Evolutionary conservation across 2,329 filamentous ascomycete genomes (phyloP).

Genomic region (Clonostachys rhizophaga): DNA sequence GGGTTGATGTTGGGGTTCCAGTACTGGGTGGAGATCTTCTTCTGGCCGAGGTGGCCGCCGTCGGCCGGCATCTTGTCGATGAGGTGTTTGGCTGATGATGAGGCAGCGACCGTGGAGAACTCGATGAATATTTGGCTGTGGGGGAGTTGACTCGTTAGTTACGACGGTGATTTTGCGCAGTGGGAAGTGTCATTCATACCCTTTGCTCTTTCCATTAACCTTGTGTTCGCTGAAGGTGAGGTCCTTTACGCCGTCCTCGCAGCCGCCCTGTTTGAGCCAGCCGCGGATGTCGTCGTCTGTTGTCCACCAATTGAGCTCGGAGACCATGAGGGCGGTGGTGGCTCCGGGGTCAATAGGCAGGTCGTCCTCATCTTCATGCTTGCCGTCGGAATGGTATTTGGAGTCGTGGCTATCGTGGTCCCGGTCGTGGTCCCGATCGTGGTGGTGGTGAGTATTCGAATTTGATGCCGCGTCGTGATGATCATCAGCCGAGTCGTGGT

Average conservation of each 20-base stretch:
- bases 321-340: slow-evolving; percentile 73
- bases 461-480: slow-evolving; percentile 13
- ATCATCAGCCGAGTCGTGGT: slow-evolving; percentile 34
- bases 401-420: slow-evolving; percentile 21
- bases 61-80: slow-evolving; percentile 62
- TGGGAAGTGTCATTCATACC: slow-evolving; percentile 50
- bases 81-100: slow-evolving; percentile 77
- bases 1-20: slow-evolving; percentile 76
- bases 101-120: slow-evolving; percentile 76
- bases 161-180: slow-evolving; percentile 5
- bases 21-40: slow-evolving; percentile 71
- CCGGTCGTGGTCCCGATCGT: slow-evolving; percentile 33
- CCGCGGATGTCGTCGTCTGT: slow-evolving; percentile 92
- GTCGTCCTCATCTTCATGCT: background rate
- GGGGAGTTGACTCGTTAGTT: background rate
- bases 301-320: slow-evolving; percentile 94
- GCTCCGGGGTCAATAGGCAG: slow-evolving; percentile 52
- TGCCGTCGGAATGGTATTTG: slow-evolving; percentile 57
- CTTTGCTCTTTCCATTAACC: slow-evolving; percentile 97
- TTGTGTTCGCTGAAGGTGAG: slow-evolving; percentile 98
- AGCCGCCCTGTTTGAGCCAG: slow-evolving; percentile 75
- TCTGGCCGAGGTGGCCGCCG: slow-evolving; percentile 50
- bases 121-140: slow-evolving; percentile 75
- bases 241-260: slow-evolving; percentile 82
- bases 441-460: slow-evolving; percentile 20